Evolutionary conservation across 345 rosid genomes (phyloP), one percentile per base, ranked within the genome.

Genomic region (Hirschfeldia incana): DNA sequence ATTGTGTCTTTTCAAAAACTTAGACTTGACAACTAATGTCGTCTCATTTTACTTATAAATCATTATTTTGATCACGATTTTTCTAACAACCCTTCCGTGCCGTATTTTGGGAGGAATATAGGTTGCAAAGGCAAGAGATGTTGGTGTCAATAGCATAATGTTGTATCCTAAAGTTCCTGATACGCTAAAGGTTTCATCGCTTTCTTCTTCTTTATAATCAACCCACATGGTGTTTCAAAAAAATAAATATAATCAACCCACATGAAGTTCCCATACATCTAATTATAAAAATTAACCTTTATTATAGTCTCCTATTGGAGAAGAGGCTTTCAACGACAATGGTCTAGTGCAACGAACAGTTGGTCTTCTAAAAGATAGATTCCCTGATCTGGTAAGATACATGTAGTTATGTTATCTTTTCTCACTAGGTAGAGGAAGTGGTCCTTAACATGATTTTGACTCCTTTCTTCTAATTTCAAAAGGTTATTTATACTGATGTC

Each of bases 161-260:
- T 92, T 94, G 79, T 93, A 90, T 73, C 98, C 98, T 70, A 94
- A 93, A 91, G 91, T 94, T 78, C 96, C 97, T 1, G 91, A 92
- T 65, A 89, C 86, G 28, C 63, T 92, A 63, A 94, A 94, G 98
- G 98, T 92, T 71, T 82, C 59, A 17, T 6, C 4, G 27, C n/a
- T 51, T 66, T 74, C 72, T 15, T 70, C 73, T 39, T 57, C 13
- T 13, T 17, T 53, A 30, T 44, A 27, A 27, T 46, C 27, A 51
- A 63, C 30, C 2, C 10, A 11, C 4, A 46, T 37, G 46, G n/a
- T n/a, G n/a, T n/a, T n/a, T n/a, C n/a, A n/a, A n/a, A n/a, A n/a
- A n/a, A n/a, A n/a, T n/a, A n/a, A n/a, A n/a, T n/a, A n/a, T n/a
- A n/a, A n/a, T n/a, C n/a, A n/a, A n/a, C n/a, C n/a, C n/a, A n/a